phyloP scores from a whole-genome alignment of 2,329 filamentous ascomycete genomes.

The Fusarium albosuccineum region DNA sequence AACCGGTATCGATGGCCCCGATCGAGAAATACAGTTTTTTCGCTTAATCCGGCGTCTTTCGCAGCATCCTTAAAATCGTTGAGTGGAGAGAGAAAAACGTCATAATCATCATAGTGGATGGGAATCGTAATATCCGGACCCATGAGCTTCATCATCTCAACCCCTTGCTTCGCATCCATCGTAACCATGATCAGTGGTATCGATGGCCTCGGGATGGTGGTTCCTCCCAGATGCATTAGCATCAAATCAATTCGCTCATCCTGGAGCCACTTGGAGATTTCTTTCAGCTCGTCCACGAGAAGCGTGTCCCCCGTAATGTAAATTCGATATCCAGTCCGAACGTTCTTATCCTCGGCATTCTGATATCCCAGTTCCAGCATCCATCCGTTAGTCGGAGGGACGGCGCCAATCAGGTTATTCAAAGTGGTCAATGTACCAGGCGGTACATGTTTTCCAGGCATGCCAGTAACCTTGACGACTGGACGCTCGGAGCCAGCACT shows the following conservation, averaged over 20 bases:
- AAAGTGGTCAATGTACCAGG: conserved; percentile 54
- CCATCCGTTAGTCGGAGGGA: conserved; percentile 77
- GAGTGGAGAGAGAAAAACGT: conserved; percentile 70
- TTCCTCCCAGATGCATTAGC: conserved; percentile 75
- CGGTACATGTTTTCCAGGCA: conserved; percentile 74
- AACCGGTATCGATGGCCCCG: conserved; percentile 35
- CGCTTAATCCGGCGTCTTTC: conserved; percentile 61
- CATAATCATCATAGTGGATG: conserved; percentile 75
- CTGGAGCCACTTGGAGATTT: conserved; percentile 69
- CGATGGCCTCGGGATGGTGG: conserved; percentile 71
- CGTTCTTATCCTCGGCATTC: conserved; percentile 38
- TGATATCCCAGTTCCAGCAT: conserved; percentile 71
- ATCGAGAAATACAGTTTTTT: conserved; percentile 72
- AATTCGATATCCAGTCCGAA: conserved; percentile 67
- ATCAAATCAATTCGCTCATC: conserved; percentile 72
- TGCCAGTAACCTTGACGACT: conserved; percentile 65
- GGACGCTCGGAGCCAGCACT: conserved; percentile 51
- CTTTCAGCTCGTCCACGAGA: conserved; percentile 65
- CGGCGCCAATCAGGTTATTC: conserved; percentile 55
- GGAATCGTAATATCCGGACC: conserved; percentile 73
- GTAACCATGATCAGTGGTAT: conserved; percentile 75
- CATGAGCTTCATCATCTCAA: conserved; percentile 71
- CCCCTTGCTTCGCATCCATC: conserved; percentile 74
- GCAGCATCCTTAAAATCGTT: conserved; percentile 71
- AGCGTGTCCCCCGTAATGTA: conserved; percentile 78